These are phyloP conservation scores for Wickerhamomyces sp. DNA, from an alignment of 1,139 yeast species.

Conservation along the genomic window DNA sequence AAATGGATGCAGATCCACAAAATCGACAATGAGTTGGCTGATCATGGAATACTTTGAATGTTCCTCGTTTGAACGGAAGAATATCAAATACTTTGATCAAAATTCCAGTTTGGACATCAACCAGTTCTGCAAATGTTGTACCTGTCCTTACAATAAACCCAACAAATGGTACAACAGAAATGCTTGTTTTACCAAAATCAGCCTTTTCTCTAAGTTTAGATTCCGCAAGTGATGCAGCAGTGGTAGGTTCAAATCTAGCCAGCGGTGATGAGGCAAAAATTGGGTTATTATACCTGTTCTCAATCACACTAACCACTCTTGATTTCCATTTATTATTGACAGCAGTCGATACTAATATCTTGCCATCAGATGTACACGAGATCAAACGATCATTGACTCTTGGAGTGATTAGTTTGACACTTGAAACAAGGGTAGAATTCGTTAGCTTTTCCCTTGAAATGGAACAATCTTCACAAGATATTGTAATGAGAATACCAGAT, in stretches of 20 bases:
- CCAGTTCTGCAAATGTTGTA: conserved; percentile 52
- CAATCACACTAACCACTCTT: conserved; percentile 43
- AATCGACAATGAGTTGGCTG: conserved; percentile 86
- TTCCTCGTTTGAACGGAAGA: conserved; percentile 56
- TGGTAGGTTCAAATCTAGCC: neutral
- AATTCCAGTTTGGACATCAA: conserved; percentile 78
- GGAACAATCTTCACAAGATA: conserved; percentile 46
- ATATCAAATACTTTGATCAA: conserved; percentile 49
- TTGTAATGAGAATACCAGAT: conserved; percentile 43
- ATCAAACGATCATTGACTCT: conserved; percentile 71
- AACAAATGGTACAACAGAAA: conserved; percentile 57
- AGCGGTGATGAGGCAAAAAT: conserved; percentile 2
- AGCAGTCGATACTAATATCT: conserved; percentile 57
- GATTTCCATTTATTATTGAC: conserved; percentile 66
- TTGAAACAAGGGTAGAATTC: conserved; percentile 37
- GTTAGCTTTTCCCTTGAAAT: conserved; percentile 28
- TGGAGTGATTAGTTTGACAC: conserved; percentile 60
- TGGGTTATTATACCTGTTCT: conserved; percentile 43
- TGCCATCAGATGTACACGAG: conserved; percentile 47
- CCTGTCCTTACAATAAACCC: conserved; percentile 65
- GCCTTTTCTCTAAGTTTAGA: neutral
- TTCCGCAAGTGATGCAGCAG: neutral
- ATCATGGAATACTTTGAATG: conserved; percentile 69
- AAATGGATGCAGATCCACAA: conserved; percentile 84
- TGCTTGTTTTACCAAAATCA: conserved; percentile 25